Evolutionary conservation across 129 eudicot species (phyloP), one percentile per base, ranked within the genome.

Genomic region (Ambrosia artemisiifolia): DNA sequence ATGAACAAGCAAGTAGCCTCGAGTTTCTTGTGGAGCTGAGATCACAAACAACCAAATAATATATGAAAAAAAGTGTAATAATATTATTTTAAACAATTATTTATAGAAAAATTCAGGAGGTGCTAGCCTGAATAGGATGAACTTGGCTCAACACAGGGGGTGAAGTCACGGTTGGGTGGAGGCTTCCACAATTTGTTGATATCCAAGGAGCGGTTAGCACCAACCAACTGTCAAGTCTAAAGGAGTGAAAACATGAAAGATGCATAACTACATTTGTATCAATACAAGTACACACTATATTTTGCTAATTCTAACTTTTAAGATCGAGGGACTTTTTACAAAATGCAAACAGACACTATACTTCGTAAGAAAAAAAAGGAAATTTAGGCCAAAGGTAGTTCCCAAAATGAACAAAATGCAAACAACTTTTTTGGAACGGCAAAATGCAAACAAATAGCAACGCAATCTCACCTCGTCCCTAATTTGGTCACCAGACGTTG

Each of bases 151-250:
- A 88, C 86, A 73, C 99, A 95, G 63, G 93, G 99, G 33, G 80
- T 84, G 75, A 79, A 86, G 72, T 83, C 97, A 62, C 87, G 83
- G 19, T 95, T 95, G 7, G 91, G 91, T 44, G 99, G 99, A 36
- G 51, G 92, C 85, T 88, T 95, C 99, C 99, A 95, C 80, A 94
- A 70, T 81, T 90, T 94, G 74, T 75, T 82, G 57, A 33, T 63
- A 71, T 83, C 84, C 87, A 70, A 75, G 30, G 82, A 74, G 75
- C 80, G 79, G 17, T 78, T 87, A 64, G 87, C 95, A 83, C 78
- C 86, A 69, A 76, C 85, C 93, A 90, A 90, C 98, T 95, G 97
- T 90, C 95, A 95, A 88, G 82, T 90, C 91, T 90, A 90, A 95
- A 86, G 73, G 96, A 85, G 97, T 87, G 88, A 87, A 88, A 88